Evolutionary conservation across 1,284 basidiomycete genomes (phyloP), one percentile per base, ranked within the genome.

Genomic region (Fomes fomentarius): DNA sequence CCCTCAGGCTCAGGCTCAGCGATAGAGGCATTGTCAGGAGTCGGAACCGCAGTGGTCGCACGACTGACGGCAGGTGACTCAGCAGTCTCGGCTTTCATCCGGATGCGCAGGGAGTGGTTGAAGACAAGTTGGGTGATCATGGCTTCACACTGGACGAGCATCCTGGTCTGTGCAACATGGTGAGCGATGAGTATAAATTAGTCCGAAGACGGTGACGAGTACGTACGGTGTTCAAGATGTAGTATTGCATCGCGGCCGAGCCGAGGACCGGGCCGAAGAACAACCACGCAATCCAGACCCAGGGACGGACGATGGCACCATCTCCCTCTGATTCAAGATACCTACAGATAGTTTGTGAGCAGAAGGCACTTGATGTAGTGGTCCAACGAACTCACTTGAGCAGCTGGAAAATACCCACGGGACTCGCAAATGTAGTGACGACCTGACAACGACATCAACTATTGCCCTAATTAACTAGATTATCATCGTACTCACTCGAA

Each of bases 91-190:
- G 81, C 77, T 61, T 83, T 84, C 71, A 89, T 77, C 17, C 88
- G 78, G 37, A 90, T 82, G 34, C 87, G 79, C 3, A 90, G 73
- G 1, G 86, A 75, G 61, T 90, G 88, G 54, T 89, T 84, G 63
- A 90, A 89, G 6, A 91, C 71, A 4, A 90, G 76, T 60, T 89
- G 81, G 0, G 87, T 89, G 47, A 91, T 72, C 47, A 92, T 78
- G 2, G 78, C 78, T 66, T 91, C 85, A 7, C 71, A 66, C 39
- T 80, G 79, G 14, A 85, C 81, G 8, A 83, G 69, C 10, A 73
- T 72, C n/a, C 75, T 69, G 1, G 77, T 82, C 69, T 73, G 35
- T 14, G 26, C 12, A 11, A 43, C 40, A 4, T 34, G 25, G 31
- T 35, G 21, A 14, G 28, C 10, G 9, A 9, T 22, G 12, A 4